phyloP scores from a whole-genome alignment of 2,329 filamentous ascomycete genomes.

The Epichloe uncinata region DNA sequence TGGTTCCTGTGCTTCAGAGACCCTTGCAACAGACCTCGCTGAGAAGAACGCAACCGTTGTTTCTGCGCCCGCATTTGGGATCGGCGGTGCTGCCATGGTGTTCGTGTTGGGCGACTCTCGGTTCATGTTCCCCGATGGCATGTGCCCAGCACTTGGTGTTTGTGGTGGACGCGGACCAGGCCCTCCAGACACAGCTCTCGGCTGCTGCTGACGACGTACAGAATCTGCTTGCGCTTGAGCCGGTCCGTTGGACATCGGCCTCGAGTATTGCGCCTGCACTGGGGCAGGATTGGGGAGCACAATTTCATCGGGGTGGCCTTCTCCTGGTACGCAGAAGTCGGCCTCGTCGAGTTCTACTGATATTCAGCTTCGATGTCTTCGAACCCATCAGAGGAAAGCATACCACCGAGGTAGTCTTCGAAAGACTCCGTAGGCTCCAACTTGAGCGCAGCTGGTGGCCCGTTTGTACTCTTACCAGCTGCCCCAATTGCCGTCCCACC shows the following conservation, averaged over 20 bases:
- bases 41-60: conserved; percentile 6
- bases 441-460: conserved; percentile 12
- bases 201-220: background rate
- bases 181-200: conserved; percentile 10
- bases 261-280: conserved; percentile 11
- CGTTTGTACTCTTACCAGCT: background rate
- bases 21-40: conserved; percentile 9
- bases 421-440: conserved; percentile 30
- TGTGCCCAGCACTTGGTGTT: conserved; percentile 19
- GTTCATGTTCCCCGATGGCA: conserved; percentile 8
- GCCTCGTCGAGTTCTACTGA: conserved; percentile 58
- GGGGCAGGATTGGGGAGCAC: conserved; percentile 29
- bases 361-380: conserved; percentile 24
- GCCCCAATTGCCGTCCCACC: conserved; percentile 7
- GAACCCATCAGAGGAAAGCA: conserved; percentile 23
- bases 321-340: conserved; percentile 57
- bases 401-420: conserved; percentile 38
- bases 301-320: conserved; percentile 68
- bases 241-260: conserved; percentile 8
- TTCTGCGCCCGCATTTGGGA: conserved; percentile 13
- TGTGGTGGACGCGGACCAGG: conserved; percentile 15
- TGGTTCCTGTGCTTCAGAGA: conserved; percentile 25
- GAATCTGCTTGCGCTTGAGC: conserved; percentile 11
- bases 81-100: conserved; percentile 33
- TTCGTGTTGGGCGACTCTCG: conserved; percentile 12